A percentile compares a stretch with the other conserved stretches of the same genome.
phyloP scores from a whole-genome alignment of 2,329 filamentous ascomycete species.

The Paramyrothecium sp. region DNA sequence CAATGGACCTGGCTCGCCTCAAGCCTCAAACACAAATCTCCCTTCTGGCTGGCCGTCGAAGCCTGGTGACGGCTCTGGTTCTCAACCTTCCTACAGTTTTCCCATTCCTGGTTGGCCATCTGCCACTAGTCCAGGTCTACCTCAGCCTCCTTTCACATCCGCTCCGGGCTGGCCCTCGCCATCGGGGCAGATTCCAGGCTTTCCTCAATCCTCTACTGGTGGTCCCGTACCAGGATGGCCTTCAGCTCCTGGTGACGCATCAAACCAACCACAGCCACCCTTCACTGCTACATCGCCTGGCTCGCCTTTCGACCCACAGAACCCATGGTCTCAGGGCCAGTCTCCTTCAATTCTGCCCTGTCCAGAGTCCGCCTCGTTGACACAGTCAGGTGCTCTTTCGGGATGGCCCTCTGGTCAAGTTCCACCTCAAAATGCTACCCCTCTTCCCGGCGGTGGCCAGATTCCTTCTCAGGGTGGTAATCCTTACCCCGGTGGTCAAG shows the following conservation, averaged over 20 bases:
- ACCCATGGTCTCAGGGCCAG: neutral
- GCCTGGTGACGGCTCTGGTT: neutral
- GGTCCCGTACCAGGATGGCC: neutral
- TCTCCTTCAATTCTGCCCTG: neutral
- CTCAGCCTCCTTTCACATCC: neutral
- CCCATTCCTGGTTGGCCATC: neutral
- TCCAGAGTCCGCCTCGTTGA: too few species aligned
- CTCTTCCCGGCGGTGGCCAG: too few species aligned
- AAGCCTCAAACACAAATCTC: neutral
- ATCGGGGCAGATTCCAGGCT: neutral
- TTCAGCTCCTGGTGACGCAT: neutral
- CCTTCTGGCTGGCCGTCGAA: neutral
- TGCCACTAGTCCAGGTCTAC: too few species aligned
- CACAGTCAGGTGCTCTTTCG: too few species aligned
- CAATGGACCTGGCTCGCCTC: too few species aligned
- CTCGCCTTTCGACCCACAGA: neutral
- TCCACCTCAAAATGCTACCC: too few species aligned
- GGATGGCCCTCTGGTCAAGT: too few species aligned
- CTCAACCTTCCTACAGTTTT: neutral
- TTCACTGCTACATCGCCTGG: neutral
- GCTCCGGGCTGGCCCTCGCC: neutral
- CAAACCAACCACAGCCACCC: neutral
- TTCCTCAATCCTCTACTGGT: too few species aligned
- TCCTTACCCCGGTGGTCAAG: too few species aligned
- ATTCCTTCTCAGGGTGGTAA: neutral